Percentiles rank a stretch among this genome's conserved stretches.
Conservation (phyloP, 768 basidiomycete genomes). For the Boletus coccyginus region DNA sequence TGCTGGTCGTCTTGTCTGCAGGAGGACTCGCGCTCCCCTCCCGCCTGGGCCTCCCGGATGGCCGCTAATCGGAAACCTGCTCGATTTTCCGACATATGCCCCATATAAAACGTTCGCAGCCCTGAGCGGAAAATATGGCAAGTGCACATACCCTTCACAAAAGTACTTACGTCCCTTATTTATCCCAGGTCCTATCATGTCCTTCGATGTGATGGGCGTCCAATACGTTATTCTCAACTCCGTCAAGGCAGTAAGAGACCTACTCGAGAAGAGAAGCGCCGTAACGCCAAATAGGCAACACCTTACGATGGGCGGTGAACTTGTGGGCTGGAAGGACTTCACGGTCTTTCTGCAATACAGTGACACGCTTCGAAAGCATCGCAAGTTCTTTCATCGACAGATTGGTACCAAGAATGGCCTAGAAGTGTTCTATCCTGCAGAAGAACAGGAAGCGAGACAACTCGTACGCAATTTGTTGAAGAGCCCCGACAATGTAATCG, state of each 20-base stretch:
- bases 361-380: conserved; percentile 3
- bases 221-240: conserved; percentile 49
- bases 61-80: conserved; percentile 50
- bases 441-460: not conserved
- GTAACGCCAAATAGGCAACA: conserved; percentile 1
- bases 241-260: conserved; percentile 29
- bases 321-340: conserved; percentile 2
- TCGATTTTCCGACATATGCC: conserved; percentile 51
- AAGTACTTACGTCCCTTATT: not conserved
- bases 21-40: not conserved
- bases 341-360: conserved; percentile 6
- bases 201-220: conserved; percentile 36
- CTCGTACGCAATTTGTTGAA: conserved; percentile 2
- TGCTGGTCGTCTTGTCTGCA: not conserved
- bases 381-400: conserved; percentile 2
- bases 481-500: not conserved
- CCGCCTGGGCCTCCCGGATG: conserved; percentile 13
- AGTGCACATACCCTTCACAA: conserved; percentile 10
- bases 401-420: conserved; percentile 3
- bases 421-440: not conserved
- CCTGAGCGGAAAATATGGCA: conserved; percentile 43
- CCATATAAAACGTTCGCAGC: conserved; percentile 51
- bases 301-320: conserved; percentile 24
- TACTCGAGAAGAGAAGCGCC: conserved; percentile 11
- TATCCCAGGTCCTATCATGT: conserved; percentile 16